These are phyloP conservation scores for Taxawa tesnikishii DNA, from an alignment of 2,329 filamentous ascomycete genomes.

Conservation along the genomic window DNA sequence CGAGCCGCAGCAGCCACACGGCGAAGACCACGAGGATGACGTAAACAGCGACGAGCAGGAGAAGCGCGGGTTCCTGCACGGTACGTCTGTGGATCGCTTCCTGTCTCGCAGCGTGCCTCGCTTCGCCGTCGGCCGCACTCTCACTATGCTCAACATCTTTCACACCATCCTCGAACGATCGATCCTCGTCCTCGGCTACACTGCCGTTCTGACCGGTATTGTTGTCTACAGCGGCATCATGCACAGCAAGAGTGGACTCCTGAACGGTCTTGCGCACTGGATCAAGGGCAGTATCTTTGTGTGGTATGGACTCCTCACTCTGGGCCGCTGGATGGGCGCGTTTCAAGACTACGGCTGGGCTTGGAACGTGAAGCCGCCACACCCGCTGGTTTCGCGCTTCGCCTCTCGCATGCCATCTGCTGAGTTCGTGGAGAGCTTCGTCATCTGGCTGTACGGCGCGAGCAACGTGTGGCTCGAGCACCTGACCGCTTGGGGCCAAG, in stretches of 20 bases:
- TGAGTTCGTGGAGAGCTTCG: slow-evolving; percentile 73
- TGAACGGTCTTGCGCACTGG: slow-evolving; percentile 78
- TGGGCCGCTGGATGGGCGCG: slow-evolving; percentile 76
- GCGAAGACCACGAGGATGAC: slow-evolving; percentile 28
- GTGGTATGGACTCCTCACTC: slow-evolving; percentile 73
- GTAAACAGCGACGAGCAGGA: slow-evolving; percentile 34
- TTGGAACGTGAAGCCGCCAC: slow-evolving; percentile 67
- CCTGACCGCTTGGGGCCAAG: slow-evolving; percentile 54
- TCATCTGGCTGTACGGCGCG: slow-evolving; percentile 76
- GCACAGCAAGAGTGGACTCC: slow-evolving; percentile 54
- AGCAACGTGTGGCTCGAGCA: slow-evolving; percentile 88
- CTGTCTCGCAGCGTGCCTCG: slow-evolving; percentile 12
- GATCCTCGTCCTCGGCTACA: slow-evolving; percentile 63
- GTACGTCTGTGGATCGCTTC: slow-evolving; percentile 13
- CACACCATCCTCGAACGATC: slow-evolving; percentile 61
- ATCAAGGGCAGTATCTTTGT: slow-evolving; percentile 89
- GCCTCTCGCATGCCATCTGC: slow-evolving; percentile 51
- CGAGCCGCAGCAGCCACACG: slow-evolving; percentile 6
- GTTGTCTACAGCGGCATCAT: slow-evolving; percentile 70
- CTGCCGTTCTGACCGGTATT: slow-evolving; percentile 57
- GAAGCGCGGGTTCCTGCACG: slow-evolving; percentile 30
- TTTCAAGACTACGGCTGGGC: slow-evolving; percentile 86
- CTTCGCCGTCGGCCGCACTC: slow-evolving; percentile 33
- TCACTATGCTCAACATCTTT: slow-evolving; percentile 44
- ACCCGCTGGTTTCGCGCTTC: slow-evolving; percentile 47